These are phyloP conservation scores for Cyathus striatus DNA, from an alignment of 768 basidiomycete genomes.

Conservation along the genomic window DNA sequence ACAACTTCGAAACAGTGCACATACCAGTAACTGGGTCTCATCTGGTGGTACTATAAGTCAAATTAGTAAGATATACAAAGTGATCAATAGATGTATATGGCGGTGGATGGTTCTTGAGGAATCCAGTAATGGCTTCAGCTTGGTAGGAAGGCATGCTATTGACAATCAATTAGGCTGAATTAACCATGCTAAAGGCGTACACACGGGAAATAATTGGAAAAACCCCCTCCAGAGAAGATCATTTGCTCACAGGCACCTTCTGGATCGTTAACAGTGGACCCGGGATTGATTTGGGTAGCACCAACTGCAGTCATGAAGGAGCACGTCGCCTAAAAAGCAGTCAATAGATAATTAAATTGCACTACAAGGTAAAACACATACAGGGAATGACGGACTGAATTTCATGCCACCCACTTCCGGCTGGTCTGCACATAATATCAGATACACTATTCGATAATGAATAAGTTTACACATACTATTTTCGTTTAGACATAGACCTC, in stretches of 20 bases:
- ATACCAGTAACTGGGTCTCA: slow-evolving; percentile 39
- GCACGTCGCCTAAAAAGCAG: slow-evolving; percentile 27
- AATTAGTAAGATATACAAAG: slow-evolving; percentile 9
- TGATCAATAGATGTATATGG: slow-evolving; percentile 33
- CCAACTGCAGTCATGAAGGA: slow-evolving; percentile 50
- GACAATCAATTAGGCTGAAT: neutral
- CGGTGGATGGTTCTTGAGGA: slow-evolving; percentile 33
- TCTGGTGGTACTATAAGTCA: slow-evolving; percentile 20
- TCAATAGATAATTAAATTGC: neutral
- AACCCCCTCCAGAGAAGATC: slow-evolving; percentile 50
- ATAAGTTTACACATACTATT: slow-evolving; percentile 23
- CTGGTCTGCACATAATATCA: slow-evolving; percentile 9
- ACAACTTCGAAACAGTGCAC: slow-evolving; percentile 1
- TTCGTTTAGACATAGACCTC: slow-evolving; percentile 34
- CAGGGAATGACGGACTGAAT: slow-evolving; percentile 21
- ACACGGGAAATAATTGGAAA: slow-evolving; percentile 37
- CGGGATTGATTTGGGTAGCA: slow-evolving; percentile 41
- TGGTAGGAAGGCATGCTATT: slow-evolving; percentile 41
- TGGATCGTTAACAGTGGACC: slow-evolving; percentile 35
- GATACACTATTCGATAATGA: neutral
- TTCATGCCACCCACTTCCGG: slow-evolving; percentile 15
- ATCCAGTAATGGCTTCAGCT: slow-evolving; percentile 29
- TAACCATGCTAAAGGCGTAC: slow-evolving; percentile 1
- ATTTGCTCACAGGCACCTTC: slow-evolving; percentile 41
- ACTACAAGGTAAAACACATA: slow-evolving; percentile 1